Evolutionary conservation across 2,329 filamentous ascomycete genomes (phyloP).

Genomic region (Capronia americana): DNA sequence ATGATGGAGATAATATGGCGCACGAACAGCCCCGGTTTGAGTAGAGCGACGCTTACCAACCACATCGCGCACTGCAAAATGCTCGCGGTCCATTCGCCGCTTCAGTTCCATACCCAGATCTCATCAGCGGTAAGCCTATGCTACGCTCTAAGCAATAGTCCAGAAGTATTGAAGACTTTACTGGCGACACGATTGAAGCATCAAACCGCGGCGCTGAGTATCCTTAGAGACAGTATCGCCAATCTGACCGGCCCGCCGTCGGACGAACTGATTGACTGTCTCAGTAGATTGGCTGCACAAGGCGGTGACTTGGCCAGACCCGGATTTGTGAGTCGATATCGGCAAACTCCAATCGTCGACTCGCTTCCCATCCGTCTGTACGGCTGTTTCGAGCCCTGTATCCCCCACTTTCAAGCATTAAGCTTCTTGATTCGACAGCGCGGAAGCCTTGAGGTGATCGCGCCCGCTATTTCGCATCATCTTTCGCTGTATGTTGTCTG

Average conservation of each 20-base stretch:
- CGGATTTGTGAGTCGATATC: background rate
- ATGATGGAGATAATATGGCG: background rate
- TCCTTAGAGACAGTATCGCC: conserved; percentile 1
- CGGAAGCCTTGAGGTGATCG: conserved; percentile 1
- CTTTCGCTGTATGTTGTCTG: conserved; percentile 4
- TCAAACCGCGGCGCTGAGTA: background rate
- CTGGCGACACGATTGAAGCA: conserved; percentile 2
- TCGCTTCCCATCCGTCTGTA: background rate
- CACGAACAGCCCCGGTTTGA: conserved; percentile 2
- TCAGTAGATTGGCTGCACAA: conserved; percentile 2
- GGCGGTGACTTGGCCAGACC: background rate
- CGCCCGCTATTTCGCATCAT: background rate
- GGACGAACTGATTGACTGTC: conserved; percentile 7
- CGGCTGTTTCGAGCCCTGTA: background rate
- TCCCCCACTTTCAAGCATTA: conserved; percentile 3
- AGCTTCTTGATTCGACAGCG: conserved; percentile 7
- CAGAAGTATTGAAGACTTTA: background rate
- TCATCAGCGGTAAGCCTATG: background rate
- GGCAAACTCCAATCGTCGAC: background rate
- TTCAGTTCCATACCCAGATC: conserved; percentile 5
- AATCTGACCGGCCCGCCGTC: background rate
- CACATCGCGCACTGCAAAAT: conserved; percentile 1
- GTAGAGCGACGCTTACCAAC: background rate
- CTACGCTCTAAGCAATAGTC: background rate
- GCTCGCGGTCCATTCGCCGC: background rate